Conservation (phyloP, 148 eudicot genomes). For the Salicornia ramosissima region DNA sequence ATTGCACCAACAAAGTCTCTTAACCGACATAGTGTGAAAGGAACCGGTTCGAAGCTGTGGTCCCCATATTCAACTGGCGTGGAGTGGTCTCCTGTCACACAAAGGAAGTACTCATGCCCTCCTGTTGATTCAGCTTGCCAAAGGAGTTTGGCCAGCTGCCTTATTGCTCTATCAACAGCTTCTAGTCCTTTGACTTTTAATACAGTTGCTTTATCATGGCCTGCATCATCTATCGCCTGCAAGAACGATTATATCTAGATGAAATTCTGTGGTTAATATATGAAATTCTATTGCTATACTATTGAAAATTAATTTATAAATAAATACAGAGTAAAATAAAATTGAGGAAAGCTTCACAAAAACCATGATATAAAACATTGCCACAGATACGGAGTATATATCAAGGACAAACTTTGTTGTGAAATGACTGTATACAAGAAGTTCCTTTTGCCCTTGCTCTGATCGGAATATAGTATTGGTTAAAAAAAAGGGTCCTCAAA, state of each 20-base stretch:
- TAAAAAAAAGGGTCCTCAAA: too few species aligned
- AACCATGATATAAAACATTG: too few species aligned
- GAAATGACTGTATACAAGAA: background rate
- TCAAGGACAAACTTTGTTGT: too few species aligned
- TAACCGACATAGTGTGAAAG: constrained; percentile 72
- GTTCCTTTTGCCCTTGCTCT: background rate
- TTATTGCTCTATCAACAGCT: constrained; percentile 75
- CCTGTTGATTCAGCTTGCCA: constrained; percentile 78
- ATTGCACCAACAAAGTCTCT: constrained; percentile 78
- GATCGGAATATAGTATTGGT: too few species aligned
- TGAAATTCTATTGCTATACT: too few species aligned
- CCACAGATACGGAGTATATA: too few species aligned
- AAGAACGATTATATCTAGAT: background rate
- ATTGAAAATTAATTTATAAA: too few species aligned
- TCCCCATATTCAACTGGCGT: constrained; percentile 98
- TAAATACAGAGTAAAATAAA: too few species aligned
- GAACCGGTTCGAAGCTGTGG: constrained; percentile 97
- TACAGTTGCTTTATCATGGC: constrained; percentile 85
- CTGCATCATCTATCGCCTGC: constrained; percentile 97
- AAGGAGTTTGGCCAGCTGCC: constrained; percentile 83
- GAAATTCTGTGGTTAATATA: background rate
- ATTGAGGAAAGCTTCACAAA: too few species aligned
- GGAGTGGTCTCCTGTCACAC: constrained; percentile 94
- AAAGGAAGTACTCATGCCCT: constrained; percentile 57
- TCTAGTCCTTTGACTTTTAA: constrained; percentile 88